Evolutionary conservation across 2,329 filamentous ascomycete genomes (phyloP).

Genomic region (Colletotrichum sp.): DNA sequence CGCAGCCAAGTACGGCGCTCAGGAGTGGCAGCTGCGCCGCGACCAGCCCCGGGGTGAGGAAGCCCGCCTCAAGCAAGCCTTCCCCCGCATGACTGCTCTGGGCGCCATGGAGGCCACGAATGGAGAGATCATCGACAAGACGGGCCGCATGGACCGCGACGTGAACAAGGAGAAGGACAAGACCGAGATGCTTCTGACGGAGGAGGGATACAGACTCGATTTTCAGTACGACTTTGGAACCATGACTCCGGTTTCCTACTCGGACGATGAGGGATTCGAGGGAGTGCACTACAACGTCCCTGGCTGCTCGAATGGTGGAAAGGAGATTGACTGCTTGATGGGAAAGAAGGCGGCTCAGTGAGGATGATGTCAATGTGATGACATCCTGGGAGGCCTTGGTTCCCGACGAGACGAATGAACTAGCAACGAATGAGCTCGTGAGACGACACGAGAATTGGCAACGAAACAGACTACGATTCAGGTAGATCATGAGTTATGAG

Average conservation of each 20-base stretch:
- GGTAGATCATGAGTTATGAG: neutral
- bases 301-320: neutral
- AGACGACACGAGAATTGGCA: neutral
- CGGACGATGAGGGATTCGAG: neutral
- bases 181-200: neutral
- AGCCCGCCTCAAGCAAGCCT: neutral
- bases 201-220: neutral
- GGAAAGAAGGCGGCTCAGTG: neutral
- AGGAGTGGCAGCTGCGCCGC: neutral
- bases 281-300: neutral
- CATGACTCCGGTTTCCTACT: neutral
- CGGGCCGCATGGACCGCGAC: neutral
- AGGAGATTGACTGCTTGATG: neutral
- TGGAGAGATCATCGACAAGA: neutral
- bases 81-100: neutral
- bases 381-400: neutral
- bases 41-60: neutral
- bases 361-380: neutral
- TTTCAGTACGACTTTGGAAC: neutral
- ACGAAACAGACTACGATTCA: neutral
- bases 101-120: neutral
- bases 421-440: neutral
- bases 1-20: neutral
- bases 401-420: neutral
- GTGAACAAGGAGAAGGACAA: neutral